Conservation (phyloP, 495 filamentous ascomycete species). For the Trichocladium antarcticum region DNA sequence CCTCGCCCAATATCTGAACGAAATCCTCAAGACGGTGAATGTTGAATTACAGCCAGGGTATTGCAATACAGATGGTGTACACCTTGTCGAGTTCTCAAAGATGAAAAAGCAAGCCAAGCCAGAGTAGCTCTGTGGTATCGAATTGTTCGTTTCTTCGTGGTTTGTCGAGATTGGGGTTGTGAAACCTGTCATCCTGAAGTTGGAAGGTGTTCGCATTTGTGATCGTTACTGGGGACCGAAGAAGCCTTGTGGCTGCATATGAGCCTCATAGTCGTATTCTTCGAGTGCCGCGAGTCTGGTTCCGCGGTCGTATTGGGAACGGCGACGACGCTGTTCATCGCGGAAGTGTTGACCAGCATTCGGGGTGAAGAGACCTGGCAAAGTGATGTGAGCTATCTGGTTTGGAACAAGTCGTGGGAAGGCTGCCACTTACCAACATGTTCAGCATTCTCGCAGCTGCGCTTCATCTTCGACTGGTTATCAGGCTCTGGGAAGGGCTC, state of each 20-base stretch:
- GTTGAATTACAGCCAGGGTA: slow-evolving; percentile 15
- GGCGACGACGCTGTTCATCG: slow-evolving; percentile 64
- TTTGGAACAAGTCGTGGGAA: not conserved
- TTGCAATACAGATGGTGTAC: slow-evolving; percentile 17
- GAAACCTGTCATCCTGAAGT: not conserved
- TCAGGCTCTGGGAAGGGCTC: slow-evolving; percentile 65
- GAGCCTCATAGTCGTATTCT: slow-evolving; percentile 42
- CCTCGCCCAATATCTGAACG: slow-evolving; percentile 11
- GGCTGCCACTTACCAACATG: slow-evolving; percentile 55
- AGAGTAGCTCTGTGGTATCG: not conserved
- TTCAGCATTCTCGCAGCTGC: slow-evolving; percentile 74
- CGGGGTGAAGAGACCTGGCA: slow-evolving; percentile 57
- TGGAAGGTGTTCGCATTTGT: not conserved
- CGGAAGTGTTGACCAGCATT: slow-evolving; percentile 60
- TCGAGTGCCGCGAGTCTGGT: slow-evolving; percentile 51
- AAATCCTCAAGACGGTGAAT: slow-evolving; percentile 9
- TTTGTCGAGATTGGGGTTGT: not conserved
- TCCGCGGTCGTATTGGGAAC: slow-evolving; percentile 66
- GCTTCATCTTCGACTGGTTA: slow-evolving; percentile 74
- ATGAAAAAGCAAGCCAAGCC: slow-evolving; percentile 16
- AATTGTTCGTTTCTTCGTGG: not conserved
- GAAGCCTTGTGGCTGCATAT: slow-evolving; percentile 24
- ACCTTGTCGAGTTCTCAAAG: slow-evolving; percentile 17
- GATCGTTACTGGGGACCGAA: slow-evolving; percentile 17
- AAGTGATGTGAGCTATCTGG: not conserved